Evolutionary conservation across 225 moss, liverwort and hornwort genomes (phyloP), one percentile per base, ranked within the genome.

Genomic region (Rhytidiadelphus loreus): DNA sequence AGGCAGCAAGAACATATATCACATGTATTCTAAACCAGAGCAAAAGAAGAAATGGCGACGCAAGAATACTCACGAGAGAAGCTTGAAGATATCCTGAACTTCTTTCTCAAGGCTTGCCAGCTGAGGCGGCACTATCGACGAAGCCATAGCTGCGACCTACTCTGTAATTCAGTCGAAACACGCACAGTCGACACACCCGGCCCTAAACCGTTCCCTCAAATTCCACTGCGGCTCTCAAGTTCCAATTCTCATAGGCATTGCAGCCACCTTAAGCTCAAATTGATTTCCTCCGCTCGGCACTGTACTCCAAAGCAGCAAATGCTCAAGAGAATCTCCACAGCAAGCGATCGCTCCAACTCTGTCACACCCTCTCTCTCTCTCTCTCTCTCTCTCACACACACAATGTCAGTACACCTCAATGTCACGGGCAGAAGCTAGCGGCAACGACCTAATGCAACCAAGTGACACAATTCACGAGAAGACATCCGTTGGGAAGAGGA

Each of bases 51-150:
- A 41, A 81, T 32, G 78, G 52, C 37, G 73, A 82, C 48, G 61
- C 81, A 84, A 60, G 33, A 82, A 60, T 33, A 95, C 98, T 87
- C 90, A 98, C 97, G 96, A 93, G 77, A 99, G 96, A 77, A 92
- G 91, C 91, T 96, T 96, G 88, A 99, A 97, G 90, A 95, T 92
- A 86, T 95, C 97, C 77, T 94, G 95, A 35, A 99, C 95, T 95
- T 97, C 95, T 90, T 94, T 96, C 93, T 99, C 99, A 37, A 99
- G 88, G 85, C 87, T 92, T 55, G 92, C 94, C 95, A 95, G 92
- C 87, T 94, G 93, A 53, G 93, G 92, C 61, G 94, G 91, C 77
- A 93, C 23, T 5, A 44, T 70, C 59, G 92, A 76, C 53, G 90
- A 85, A 63, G 94, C 92, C 94, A 94, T 94, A 64, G 90, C 77